Base-by-base conservation (phyloP, 768 basidiomycete genomes). In the Naganishia kalamii region DNA sequence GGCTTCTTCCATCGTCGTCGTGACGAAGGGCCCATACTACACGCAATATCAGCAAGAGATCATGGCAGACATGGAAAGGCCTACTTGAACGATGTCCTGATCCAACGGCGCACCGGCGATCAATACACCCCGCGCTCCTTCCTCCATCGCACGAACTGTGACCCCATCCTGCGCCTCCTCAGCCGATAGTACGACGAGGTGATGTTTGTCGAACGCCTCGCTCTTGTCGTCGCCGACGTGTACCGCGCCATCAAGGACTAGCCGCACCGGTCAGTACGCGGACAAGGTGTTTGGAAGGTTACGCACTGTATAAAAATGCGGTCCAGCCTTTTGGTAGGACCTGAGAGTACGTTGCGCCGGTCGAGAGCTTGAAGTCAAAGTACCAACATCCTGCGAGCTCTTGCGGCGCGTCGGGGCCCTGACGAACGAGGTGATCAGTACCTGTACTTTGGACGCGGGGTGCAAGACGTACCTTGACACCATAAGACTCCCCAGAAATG, bases 361-460 rank as follows among this genome's bases (percentile, higher is more conserved):
- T 82, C 27, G 82, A 78, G 76, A 92, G 86, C 63, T 80, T 85
- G 66, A 87, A 79, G 72, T 93, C 90, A 80, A 92, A 87, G 78
- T 85, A 96, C 89, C 90, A 92, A 78, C 92, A 93, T 6, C 93
- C 93, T 13, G 92, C 93, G 0, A 92, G 83, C 0, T 90, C 90
- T 49, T 88, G 81, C 21, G 97, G 37, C 37, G 37, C 37, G 7
- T 40, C 92, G 30, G 91, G 91, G 1, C 90, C 92, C 65, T 69
- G 35, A 1, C 30, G n/a, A n/a, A n/a, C n/a, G n/a, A n/a, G n/a
- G n/a, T n/a, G n/a, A n/a, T n/a, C n/a, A n/a, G n/a, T n/a, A n/a
- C n/a, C n/a, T n/a, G n/a, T n/a, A n/a, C n/a, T n/a, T 40, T 17
- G 37, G 7, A 8, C 37, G 47, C 47, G n/a, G 7, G 8, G n/a